Conservation (phyloP, 2,329 filamentous ascomycete species). For the Fusarium udum region DNA sequence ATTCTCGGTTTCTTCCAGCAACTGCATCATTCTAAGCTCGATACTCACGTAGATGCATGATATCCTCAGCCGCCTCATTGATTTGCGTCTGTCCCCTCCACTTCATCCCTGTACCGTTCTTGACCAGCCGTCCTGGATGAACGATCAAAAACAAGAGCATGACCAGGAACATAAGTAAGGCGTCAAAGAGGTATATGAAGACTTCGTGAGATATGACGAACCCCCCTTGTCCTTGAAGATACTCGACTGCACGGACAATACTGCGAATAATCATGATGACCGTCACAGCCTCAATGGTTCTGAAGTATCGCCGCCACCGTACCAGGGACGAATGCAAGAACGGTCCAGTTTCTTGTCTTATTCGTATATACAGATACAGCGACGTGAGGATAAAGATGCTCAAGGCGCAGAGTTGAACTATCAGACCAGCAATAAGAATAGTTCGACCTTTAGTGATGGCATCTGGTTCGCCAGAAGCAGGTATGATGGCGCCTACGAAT, state of each 20-base stretch:
- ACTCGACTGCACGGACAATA: slow-evolving; percentile 59
- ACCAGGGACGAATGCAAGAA: slow-evolving; percentile 21
- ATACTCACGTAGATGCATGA: not conserved
- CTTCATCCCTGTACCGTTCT: not conserved
- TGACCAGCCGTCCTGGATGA: slow-evolving; percentile 5
- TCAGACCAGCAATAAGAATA: slow-evolving; percentile 7
- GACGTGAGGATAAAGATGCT: slow-evolving; percentile 2
- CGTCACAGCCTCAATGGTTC: slow-evolving; percentile 47
- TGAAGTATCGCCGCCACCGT: slow-evolving; percentile 46
- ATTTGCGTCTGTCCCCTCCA: not conserved
- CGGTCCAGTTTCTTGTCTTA: not conserved
- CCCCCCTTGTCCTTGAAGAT: slow-evolving; percentile 53
- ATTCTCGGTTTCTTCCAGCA: rapidly evolving
- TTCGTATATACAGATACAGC: not conserved
- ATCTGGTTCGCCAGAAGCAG: slow-evolving; percentile 6
- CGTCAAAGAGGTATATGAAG: slow-evolving; percentile 57
- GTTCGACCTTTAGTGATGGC: not conserved
- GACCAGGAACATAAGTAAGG: slow-evolving; percentile 52
- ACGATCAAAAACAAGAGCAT: slow-evolving; percentile 48
- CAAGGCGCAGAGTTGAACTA: not conserved
- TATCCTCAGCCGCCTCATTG: not conserved
- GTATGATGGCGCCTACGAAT: slow-evolving; percentile 15
- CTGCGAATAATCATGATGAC: slow-evolving; percentile 56
- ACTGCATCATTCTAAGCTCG: rapidly evolving
- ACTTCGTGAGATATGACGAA: slow-evolving; percentile 53